phyloP scores from a whole-genome alignment of 2,329 filamentous ascomycete genomes.

The Myriosclerotinia scirpicola region DNA sequence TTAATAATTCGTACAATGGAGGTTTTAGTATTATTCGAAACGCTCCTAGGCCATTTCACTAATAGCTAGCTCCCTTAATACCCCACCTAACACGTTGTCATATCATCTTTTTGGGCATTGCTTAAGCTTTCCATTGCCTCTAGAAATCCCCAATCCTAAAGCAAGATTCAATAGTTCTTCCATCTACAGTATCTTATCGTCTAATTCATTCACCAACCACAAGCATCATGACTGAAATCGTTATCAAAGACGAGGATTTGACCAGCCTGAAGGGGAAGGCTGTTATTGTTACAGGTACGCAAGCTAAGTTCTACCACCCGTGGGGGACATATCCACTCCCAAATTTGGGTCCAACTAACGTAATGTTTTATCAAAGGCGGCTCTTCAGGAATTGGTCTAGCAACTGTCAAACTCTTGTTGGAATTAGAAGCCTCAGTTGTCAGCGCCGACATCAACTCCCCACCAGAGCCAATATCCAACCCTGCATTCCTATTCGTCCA shows the following conservation, averaged over 20 bases:
- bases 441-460: conserved; percentile 52
- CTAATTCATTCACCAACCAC: not conserved
- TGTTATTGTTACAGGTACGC: conserved; percentile 53
- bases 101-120: not conserved
- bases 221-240: conserved; percentile 46
- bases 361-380: conserved; percentile 45
- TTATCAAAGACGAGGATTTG: conserved; percentile 48
- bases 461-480: conserved; percentile 37
- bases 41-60: not conserved
- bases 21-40: too few species aligned
- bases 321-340: not conserved
- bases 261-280: conserved; percentile 49
- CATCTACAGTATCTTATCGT: not conserved
- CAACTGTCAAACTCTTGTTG: conserved; percentile 53
- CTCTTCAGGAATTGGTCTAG: conserved; percentile 60
- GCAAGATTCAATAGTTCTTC: not conserved
- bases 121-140: not conserved
- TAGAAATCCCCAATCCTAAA: not conserved
- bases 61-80: not conserved
- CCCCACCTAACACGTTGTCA: not conserved
- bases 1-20: too few species aligned
- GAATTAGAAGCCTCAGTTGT: conserved; percentile 55
- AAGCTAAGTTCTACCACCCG: conserved; percentile 5
- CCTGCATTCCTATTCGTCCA: conserved; percentile 45
- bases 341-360: conserved; percentile 13